Evolutionary conservation across 2,329 filamentous ascomycete species (phyloP).

Genomic region (Hymenoscyphus salicellus): DNA sequence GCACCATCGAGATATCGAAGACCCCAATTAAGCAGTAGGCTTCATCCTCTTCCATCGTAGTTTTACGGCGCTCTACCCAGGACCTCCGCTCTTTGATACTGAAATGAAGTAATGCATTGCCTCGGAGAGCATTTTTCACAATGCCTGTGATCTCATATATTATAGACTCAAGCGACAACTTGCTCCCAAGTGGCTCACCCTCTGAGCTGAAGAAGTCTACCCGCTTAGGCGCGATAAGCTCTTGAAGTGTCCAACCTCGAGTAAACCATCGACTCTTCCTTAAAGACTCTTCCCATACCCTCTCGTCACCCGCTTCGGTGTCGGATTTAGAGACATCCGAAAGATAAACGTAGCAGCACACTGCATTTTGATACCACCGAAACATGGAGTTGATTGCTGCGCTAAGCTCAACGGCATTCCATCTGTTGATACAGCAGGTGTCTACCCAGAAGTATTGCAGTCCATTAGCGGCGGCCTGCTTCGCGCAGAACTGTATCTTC

Average conservation of each 20-base stretch:
- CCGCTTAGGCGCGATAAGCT: slow-evolving; percentile 18
- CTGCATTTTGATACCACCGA: slow-evolving; percentile 22
- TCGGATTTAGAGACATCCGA: slow-evolving; percentile 15
- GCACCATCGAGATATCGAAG: slow-evolving; percentile 29
- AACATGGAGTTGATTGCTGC: slow-evolving; percentile 25
- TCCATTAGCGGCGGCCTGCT: slow-evolving; percentile 20
- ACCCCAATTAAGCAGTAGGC: slow-evolving; percentile 45
- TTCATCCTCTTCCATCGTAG: slow-evolving; percentile 37
- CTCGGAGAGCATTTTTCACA: slow-evolving; percentile 17
- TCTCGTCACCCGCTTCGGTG: slow-evolving; percentile 7
- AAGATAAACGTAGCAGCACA: slow-evolving; percentile 24
- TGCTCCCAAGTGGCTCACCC: slow-evolving; percentile 18
- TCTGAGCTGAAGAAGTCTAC: slow-evolving; percentile 20
- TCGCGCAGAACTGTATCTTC: slow-evolving; percentile 23
- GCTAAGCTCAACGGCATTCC: slow-evolving; percentile 15
- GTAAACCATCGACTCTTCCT: too few species aligned
- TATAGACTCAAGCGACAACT: slow-evolving; percentile 14
- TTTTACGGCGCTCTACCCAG: slow-evolving; percentile 39
- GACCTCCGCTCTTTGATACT: slow-evolving; percentile 40
- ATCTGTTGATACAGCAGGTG: slow-evolving; percentile 27
- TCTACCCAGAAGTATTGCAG: slow-evolving; percentile 24
- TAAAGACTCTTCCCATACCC: background rate
- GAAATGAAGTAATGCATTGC: slow-evolving; percentile 36
- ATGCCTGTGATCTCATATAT: slow-evolving; percentile 21
- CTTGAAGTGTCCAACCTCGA: background rate